Conservation (phyloP, 23 red algal species). For the Pyropia haitanensis region DNA sequence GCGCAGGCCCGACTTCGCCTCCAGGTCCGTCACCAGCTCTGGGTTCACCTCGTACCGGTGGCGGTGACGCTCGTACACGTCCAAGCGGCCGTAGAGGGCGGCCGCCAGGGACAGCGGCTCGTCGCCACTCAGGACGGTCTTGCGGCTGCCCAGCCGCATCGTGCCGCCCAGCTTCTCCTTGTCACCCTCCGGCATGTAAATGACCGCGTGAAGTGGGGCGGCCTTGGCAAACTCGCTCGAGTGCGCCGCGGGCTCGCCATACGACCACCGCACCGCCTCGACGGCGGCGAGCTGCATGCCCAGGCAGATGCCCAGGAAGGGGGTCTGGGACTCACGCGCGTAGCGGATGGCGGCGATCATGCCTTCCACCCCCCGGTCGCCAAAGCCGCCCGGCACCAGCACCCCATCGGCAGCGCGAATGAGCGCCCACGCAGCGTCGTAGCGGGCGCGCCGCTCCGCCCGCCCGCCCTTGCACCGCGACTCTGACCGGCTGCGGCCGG, state of each 20-base stretch:
- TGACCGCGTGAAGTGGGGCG: constrained; percentile 43
- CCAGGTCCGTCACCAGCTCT: constrained; percentile 37
- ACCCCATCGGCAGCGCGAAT: constrained; percentile 66
- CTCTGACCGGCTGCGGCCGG: background rate
- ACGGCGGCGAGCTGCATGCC: constrained; percentile 97
- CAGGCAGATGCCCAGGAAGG: constrained; percentile 93
- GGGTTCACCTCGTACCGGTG: constrained; percentile 98
- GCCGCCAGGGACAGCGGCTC: constrained; percentile 42
- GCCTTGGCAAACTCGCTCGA: constrained; percentile 56
- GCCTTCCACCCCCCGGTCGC: constrained; percentile 82
- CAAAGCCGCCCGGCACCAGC: constrained; percentile 95
- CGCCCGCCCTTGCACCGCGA: background rate
- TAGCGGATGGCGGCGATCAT: constrained; percentile 66
- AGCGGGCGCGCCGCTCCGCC: background rate
- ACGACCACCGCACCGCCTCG: constrained; percentile 45
- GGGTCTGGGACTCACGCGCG: constrained; percentile 51
- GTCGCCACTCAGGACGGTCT: constrained; percentile 38
- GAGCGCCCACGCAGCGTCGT: constrained; percentile 59
- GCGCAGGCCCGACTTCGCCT: constrained; percentile 40
- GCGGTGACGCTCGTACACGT: constrained; percentile 84
- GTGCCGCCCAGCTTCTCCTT: constrained; percentile 86
- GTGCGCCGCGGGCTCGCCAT: constrained; percentile 14
- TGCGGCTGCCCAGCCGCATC: constrained; percentile 88
- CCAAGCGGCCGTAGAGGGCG: constrained; percentile 46
- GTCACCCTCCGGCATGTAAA: constrained; percentile 95